These are phyloP conservation scores for Vicia villosa DNA, from an alignment of 306 rosid genomes.

Conservation along the genomic window DNA sequence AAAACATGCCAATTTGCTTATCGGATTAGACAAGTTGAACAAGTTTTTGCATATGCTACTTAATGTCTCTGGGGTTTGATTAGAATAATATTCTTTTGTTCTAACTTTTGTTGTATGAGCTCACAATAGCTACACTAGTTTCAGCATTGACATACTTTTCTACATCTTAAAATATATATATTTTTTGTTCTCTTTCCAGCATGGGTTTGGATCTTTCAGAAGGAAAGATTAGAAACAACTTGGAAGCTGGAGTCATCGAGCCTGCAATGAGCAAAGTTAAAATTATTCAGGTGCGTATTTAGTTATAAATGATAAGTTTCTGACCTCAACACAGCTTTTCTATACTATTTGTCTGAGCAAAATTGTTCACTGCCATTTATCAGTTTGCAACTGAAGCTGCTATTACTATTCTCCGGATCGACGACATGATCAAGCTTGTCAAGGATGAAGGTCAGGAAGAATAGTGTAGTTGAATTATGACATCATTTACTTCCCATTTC, in stretches of 20 bases:
- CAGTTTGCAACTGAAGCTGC: constrained; percentile 99
- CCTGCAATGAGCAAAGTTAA: constrained; percentile 99
- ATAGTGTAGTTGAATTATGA: constrained; percentile 31
- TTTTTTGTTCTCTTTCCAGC: constrained; percentile 44
- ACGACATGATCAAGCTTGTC: constrained; percentile 95
- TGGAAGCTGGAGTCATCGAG: constrained; percentile 99
- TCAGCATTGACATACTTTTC: background rate
- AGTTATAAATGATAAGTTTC: background rate
- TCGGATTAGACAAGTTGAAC: background rate
- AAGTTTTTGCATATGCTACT: constrained; percentile 1
- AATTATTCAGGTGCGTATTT: constrained; percentile 74
- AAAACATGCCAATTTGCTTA: background rate
- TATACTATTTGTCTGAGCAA: background rate
- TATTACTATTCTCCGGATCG: constrained; percentile 91
- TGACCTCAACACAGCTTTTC: constrained; percentile 6
- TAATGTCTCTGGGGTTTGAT: constrained; percentile 3
- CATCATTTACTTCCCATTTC: constrained; percentile 14
- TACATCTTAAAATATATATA: background rate
- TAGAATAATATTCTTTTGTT: background rate
- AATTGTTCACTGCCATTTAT: background rate
- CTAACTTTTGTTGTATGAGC: background rate
- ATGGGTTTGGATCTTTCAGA: constrained; percentile 91
- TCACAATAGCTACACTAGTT: background rate
- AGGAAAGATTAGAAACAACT: constrained; percentile 79
- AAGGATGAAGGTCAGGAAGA: constrained; percentile 82